Evolutionary conservation across 2,329 filamentous ascomycete species (phyloP), one percentile per base, ranked within the genome.

Genomic region (Chrysosporium keratinophilum): DNA sequence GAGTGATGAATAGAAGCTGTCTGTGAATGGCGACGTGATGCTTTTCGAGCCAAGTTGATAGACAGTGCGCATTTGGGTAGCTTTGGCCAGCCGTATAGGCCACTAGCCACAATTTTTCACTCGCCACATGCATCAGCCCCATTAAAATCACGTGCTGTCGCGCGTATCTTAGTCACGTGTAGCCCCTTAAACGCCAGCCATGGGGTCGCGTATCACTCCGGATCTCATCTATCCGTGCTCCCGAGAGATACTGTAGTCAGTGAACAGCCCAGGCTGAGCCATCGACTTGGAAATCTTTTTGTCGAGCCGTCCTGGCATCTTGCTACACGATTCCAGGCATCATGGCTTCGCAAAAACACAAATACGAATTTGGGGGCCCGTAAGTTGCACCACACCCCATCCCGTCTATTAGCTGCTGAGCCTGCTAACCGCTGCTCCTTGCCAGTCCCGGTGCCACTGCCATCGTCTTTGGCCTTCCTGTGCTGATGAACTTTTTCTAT

Each of bases 381-480:
- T 51, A 43, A 51, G 49, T 51, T 1, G 3, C 11, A 5, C 5
- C 35, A 20, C 45, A 47, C 34, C 35, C 35, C 31, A 31, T 17
- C 14, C 47, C 41, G 20, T 23, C 39, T 11, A 34, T 39, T 4
- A n/a, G 39, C 39, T 14, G 45, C 50, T 39, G 15, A 9, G 6
- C 23, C 50, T 14, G 46, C 39, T 50, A 41, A 39, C n/a, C 52
- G 46, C n/a, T 44, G 44, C 45, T 44, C 20, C 2, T 14, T 54
- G 3, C 23, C 20, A 59, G 57, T 14, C 50, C 35, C 5, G 57
- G 57, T 11, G 53, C 56, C n/a, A 46, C 49, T 23, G 52, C 50
- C 20, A 87, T 97, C 64, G 86, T 86, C 6, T 84, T 94, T 63
- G 83, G 84, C 54, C 81, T 96, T 0, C 91, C 91, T 0, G 57